Evolutionary conservation across 352 stramenopile genomes (phyloP).

Genomic region (Phytophthora pluvialis): DNA sequence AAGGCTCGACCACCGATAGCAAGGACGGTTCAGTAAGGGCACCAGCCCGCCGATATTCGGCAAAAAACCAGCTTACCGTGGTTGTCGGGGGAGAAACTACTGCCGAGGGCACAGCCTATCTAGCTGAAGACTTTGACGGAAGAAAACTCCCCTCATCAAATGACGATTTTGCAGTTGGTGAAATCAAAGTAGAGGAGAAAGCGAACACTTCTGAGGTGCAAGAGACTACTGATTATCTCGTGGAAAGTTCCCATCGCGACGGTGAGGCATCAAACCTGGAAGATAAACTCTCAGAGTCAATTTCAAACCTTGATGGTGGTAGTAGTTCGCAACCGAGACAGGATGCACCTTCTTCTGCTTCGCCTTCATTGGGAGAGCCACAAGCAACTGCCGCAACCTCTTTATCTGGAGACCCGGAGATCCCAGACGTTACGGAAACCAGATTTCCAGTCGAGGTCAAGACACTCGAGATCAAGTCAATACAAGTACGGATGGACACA

Average conservation of each 20-base stretch:
- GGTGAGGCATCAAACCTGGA: neutral
- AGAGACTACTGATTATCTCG: conserved; percentile 5
- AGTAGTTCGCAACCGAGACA: neutral
- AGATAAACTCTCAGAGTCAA: neutral
- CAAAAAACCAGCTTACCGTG: conserved; percentile 37
- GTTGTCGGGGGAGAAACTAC: conserved; percentile 22
- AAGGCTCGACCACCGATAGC: neutral
- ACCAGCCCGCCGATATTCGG: conserved; percentile 27
- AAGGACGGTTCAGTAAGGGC: conserved; percentile 1
- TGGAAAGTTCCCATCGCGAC: conserved; percentile 12
- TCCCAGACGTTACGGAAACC: neutral
- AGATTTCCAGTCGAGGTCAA: neutral
- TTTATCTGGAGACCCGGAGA: neutral
- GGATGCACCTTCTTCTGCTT: neutral
- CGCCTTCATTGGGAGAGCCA: neutral
- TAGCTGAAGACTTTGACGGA: neutral
- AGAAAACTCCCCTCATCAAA: neutral
- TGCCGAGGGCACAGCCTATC: neutral
- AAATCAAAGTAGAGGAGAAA: neutral
- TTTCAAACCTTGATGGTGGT: neutral
- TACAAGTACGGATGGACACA: conserved; percentile 1
- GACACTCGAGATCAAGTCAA: conserved; percentile 10
- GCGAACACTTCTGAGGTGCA: neutral
- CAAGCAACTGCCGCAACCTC: neutral
- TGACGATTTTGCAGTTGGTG: neutral